Base-by-base conservation (phyloP, 2,329 filamentous ascomycete species). In the Venturia effusa region DNA sequence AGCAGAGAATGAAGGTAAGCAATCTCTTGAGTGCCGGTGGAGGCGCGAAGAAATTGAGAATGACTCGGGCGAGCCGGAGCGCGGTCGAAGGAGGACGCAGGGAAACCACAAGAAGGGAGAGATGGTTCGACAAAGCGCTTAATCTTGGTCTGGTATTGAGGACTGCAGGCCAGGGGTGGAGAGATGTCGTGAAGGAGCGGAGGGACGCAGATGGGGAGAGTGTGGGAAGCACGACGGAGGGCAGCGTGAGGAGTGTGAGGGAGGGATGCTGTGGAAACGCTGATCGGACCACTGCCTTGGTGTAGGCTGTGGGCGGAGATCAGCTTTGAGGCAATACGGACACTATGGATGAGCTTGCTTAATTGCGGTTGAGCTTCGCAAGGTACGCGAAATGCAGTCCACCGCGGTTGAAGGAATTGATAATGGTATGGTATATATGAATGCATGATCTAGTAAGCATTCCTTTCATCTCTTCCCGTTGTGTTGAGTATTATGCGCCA, bases 1-100 rank as follows among this genome's bases (percentile, higher is more conserved):
- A 84, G 66, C 84, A 90, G 67, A 83, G 90, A 13, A 72, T 83
- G 8, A 81, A 82, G 22, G 74, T 89, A 11, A 85, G 84, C 67
- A 84, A 80, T 63, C 73, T 91, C 0, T 75, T 89, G 15, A 84
- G 83, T 62, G 83, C 86, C 67, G 83, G 83, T 6, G 82, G 81
- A 17, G 72, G 71, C 48, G 67, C 69, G 2, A 88, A 88, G 71
- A 80, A 86, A 19, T 80, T 84, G 71, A 79, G 90, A 30, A 92
- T 82, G 2, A 95, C 91, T 0, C 79, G 90, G 63, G 85, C 88
- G 59, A 89, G 89, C 59, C 82, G 88, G 63, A 89, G 88, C 41
- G 91, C 91, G 0, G 76, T 92, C 0, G 90, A 94, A 72, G 89
- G 89, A 17, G 87, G 89, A 1, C 80, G 83, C 63, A 83, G 90